phyloP scores from a whole-genome alignment of 495 filamentous ascomycete species.

The Xeromyces bisporus region DNA sequence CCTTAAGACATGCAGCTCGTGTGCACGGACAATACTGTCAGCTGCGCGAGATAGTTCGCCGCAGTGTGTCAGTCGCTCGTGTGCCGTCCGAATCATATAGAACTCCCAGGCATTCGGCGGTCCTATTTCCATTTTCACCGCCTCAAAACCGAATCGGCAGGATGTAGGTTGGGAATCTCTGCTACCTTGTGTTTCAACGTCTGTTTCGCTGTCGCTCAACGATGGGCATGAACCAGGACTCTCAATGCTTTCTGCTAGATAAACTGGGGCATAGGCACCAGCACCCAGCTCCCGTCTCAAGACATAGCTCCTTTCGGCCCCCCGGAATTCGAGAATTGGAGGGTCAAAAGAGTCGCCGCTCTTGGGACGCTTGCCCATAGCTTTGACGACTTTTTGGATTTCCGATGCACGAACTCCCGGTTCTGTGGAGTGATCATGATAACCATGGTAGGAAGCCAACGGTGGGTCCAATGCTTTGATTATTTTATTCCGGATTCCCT shows the following conservation, averaged over 20 bases:
- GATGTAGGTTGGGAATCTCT: slow-evolving; percentile 3
- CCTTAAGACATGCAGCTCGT: slow-evolving; percentile 75
- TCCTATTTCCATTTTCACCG: slow-evolving; percentile 75
- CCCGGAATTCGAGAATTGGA: slow-evolving; percentile 51
- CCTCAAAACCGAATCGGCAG: slow-evolving; percentile 46
- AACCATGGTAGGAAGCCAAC: slow-evolving; percentile 57
- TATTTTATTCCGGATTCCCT: slow-evolving; percentile 53
- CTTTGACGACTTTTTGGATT: slow-evolving; percentile 63
- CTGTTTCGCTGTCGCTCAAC: slow-evolving; percentile 29
- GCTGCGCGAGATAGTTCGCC: slow-evolving; percentile 35
- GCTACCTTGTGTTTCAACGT: slow-evolving; percentile 13
- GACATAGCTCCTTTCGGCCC: slow-evolving; percentile 43
- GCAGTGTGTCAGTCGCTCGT: slow-evolving; percentile 46
- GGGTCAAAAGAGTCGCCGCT: slow-evolving; percentile 39
- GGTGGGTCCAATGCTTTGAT: slow-evolving; percentile 52
- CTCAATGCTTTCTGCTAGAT: slow-evolving; percentile 61
- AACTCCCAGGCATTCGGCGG: slow-evolving; percentile 90
- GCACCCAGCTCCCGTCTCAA: slow-evolving; percentile 79
- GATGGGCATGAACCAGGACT: slow-evolving; percentile 20
- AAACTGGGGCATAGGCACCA: slow-evolving; percentile 89
- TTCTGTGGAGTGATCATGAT: slow-evolving; percentile 45
- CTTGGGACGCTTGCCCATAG: slow-evolving; percentile 41
- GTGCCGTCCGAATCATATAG: slow-evolving; percentile 75
- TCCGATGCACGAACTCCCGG: slow-evolving; percentile 46
- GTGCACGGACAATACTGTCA: slow-evolving; percentile 59